phyloP scores from a whole-genome alignment of 1,139 yeast genomes.

The Debaryomyces subglobosus region DNA sequence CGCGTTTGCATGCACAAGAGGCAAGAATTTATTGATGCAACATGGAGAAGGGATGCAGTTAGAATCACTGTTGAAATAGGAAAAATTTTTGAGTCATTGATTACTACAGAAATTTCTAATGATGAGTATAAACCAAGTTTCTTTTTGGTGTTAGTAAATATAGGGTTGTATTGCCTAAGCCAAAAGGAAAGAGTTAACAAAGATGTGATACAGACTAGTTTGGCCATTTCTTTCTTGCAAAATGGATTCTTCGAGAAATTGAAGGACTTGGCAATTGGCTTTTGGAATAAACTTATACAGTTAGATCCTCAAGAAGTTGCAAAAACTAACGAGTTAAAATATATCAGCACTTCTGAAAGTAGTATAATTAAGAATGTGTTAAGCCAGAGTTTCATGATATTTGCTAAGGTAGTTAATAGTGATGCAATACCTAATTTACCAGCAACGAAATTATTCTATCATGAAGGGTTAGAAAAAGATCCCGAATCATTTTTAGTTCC shows the following conservation, averaged over 20 bases:
- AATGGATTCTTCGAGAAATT: slow-evolving; percentile 42
- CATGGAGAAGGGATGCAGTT: slow-evolving; percentile 44
- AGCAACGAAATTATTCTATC: slow-evolving; percentile 28
- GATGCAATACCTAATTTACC: slow-evolving; percentile 29
- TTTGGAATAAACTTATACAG: slow-evolving; percentile 24
- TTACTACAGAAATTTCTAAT: slow-evolving; percentile 27
- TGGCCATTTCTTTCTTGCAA: slow-evolving; percentile 52
- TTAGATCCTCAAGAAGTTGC: slow-evolving; percentile 25
- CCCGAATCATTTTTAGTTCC: slow-evolving; percentile 26
- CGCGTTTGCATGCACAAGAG: slow-evolving; percentile 48
- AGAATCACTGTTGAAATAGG: slow-evolving; percentile 43
- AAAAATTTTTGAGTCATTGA: slow-evolving; percentile 27
- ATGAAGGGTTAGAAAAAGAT: slow-evolving; percentile 23
- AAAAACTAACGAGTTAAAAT: slow-evolving; percentile 36
- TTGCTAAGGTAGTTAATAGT: slow-evolving; percentile 39
- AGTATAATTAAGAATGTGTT: slow-evolving; percentile 45
- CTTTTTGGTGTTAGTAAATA: slow-evolving; percentile 32
- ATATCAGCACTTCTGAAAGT: slow-evolving; percentile 37
- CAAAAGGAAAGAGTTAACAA: slow-evolving; percentile 34
- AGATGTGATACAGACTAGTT: slow-evolving; percentile 43
- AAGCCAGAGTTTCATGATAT: slow-evolving; percentile 42
- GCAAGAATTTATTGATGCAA: slow-evolving; percentile 39
- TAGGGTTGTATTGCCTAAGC: slow-evolving; percentile 27
- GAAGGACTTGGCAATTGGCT: slow-evolving; percentile 23
- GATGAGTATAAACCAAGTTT: slow-evolving; percentile 26